Base-by-base conservation (phyloP, 768 basidiomycete species). In the Leccinum aurantiacum region DNA sequence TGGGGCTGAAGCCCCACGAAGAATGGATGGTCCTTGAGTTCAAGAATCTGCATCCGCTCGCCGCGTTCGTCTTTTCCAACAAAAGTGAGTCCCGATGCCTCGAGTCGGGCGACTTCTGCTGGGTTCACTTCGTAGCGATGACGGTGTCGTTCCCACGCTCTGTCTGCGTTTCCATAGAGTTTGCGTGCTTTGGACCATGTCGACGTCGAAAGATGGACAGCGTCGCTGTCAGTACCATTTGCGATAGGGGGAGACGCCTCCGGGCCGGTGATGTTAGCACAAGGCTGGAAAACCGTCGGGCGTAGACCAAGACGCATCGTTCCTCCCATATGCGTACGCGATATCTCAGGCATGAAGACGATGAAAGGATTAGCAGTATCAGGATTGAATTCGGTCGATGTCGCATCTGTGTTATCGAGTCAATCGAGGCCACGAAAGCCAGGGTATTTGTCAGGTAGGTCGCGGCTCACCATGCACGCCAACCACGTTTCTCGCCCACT, bases 241-340 rank as follows among this genome's bases (percentile, higher is more conserved):
- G 25, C 13, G 15, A 38, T 33, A 24, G 61, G 60, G 38, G 62
- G 55, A 19, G 71, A 57, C 14, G 24, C 15, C 48, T 65, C 63
- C n/a, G 60, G 7, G 53, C 63, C 63, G 37, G 53, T 47, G 29
- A 58, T 57, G 15, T 64, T 63, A 55, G 67, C 57, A 49, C 51
- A 81, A 9, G 80, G 73, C 58, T 89, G 84, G 73, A 98, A 98
- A 51, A 98, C 83, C 2, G 96, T 99, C 4, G 96, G 94, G n/a
- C 96, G 87, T 46, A 98, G 81, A 24, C 97, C 97, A n/a, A 98
- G 84, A 13, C 97, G 89, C 97, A 99, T 99, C n/a, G 96, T 99
- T 22, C 97, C 97, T 54, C 97, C 97, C 86, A 98, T 93, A 64
- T 98, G 95, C 13, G 95, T 98, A 71, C 89, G 90, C 11, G 94